Base-by-base conservation (phyloP, 192 early-diverging fungal genomes). In the Backusella parvicylindrica region DNA sequence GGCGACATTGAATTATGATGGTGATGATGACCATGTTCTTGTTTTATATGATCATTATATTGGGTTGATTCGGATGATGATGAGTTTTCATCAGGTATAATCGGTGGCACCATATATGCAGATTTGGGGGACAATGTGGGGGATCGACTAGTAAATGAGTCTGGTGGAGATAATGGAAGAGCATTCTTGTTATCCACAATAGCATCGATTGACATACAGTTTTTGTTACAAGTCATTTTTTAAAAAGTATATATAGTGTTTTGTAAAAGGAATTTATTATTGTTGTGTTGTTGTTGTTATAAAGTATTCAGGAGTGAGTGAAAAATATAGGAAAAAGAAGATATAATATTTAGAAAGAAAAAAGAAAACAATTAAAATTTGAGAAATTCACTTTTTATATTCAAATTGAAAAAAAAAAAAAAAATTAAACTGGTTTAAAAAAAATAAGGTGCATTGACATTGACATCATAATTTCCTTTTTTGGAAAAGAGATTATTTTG, bases 1-100 rank as follows among this genome's bases (percentile, higher is more conserved):
- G 84, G 69, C 9, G 87, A 82, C 13, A 89, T 71, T 23, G 87
- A 81, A 1, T 33, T 66, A 33, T 6, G 7, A 6, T 66, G 18
- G 13, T 66, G 16, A 18, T 28, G 23, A 9, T 60, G 50, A 28
- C 1, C n/a, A 26, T 60, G 23, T 13, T 60, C 23, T 26, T 60
- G 53, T 30, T 60, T 23, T 2, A 60, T 60, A 28, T 60, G 9
- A 23, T 60, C 23, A 28, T 23, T 7, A 5, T 60, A 23, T 28
- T 60, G 53, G 53, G 64, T 33, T n/a, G 64, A 66, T 6, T 18
- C 16, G 32, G 64, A 33, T 8, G 31, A 35, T 15, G 23, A 18
- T 28, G 28, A 35, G 21, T 11, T 3, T 21, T 38, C 26, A 47
- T 43, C 38, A 70, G 37, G 18, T 66, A 66, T 66, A 30, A 66